phyloP scores from a whole-genome alignment of 371 early-diverging fungal genomes.

The Rhizopus microsporus region DNA sequence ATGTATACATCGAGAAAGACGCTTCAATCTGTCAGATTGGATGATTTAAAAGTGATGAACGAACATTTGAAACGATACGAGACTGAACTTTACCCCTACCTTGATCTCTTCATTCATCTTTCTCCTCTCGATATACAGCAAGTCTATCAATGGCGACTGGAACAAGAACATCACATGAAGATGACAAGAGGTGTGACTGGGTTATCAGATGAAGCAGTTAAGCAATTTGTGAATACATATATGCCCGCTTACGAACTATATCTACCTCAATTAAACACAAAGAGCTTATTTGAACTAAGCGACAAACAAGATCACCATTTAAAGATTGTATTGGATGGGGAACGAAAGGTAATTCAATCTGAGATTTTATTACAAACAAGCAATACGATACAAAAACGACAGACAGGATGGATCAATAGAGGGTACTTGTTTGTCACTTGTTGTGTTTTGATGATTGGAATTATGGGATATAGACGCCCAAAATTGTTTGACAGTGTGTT shows the following conservation, averaged over 20 bases:
- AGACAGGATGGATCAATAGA: not conserved
- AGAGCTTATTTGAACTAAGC: slow-evolving; percentile 55
- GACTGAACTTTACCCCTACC: slow-evolving; percentile 52
- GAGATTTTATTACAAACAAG: not conserved
- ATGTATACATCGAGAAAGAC: not conserved
- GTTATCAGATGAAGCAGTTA: slow-evolving; percentile 71
- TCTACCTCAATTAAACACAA: slow-evolving; percentile 50
- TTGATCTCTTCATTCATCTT: slow-evolving; percentile 82
- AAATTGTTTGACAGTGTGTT: not conserved
- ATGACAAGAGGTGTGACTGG: slow-evolving; percentile 43
- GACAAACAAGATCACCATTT: slow-evolving; percentile 31
- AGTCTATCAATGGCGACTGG: slow-evolving; percentile 83
- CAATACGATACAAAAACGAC: not conserved
- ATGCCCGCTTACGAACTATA: slow-evolving; percentile 90
- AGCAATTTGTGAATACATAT: slow-evolving; percentile 85
- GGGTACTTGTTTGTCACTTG: not conserved
- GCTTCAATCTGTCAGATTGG: slow-evolving; percentile 23
- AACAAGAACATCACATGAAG: slow-evolving; percentile 80
- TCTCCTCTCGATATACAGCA: slow-evolving; percentile 57
- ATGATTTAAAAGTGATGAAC: slow-evolving; percentile 57
- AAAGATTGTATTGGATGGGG: slow-evolving; percentile 31
- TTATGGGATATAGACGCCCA: not conserved
- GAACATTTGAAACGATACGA: slow-evolving; percentile 56
- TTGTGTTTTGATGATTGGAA: slow-evolving; percentile 7
- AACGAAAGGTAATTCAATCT: slow-evolving; percentile 25